phyloP scores from a whole-genome alignment of 331 rosid species.

The Saraca asoca region DNA sequence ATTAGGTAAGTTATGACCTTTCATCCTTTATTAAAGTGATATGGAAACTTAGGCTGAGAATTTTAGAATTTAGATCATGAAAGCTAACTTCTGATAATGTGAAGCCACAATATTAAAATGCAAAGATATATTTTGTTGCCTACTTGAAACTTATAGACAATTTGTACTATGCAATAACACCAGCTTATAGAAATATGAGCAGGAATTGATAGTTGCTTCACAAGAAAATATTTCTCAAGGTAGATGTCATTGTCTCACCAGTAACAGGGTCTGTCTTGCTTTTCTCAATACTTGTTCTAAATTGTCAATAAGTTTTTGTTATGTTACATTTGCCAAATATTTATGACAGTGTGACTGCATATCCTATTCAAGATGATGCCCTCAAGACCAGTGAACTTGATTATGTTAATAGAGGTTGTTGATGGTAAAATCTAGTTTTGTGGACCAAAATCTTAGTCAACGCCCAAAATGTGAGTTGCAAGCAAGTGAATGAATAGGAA shows the following conservation, averaged over 20 bases:
- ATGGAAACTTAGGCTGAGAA: slow-evolving; percentile 8
- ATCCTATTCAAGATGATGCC: slow-evolving; percentile 73
- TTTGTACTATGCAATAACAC: too few species aligned
- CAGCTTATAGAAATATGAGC: slow-evolving; percentile 10
- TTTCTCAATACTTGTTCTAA: slow-evolving; percentile 11
- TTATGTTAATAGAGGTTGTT: slow-evolving; percentile 94
- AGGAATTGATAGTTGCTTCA: slow-evolving; percentile 90
- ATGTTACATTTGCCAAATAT: slow-evolving; percentile 1
- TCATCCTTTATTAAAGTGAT: slow-evolving; percentile 10
- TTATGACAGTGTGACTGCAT: slow-evolving; percentile 82
- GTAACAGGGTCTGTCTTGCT: slow-evolving; percentile 65
- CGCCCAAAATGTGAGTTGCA: too few species aligned
- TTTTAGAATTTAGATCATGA: neutral
- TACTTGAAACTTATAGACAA: too few species aligned
- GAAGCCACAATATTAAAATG: too few species aligned
- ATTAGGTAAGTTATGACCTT: slow-evolving; percentile 53
- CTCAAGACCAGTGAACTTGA: slow-evolving; percentile 89
- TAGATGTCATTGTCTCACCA: slow-evolving; percentile 89
- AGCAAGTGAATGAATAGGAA: too few species aligned
- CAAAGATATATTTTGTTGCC: too few species aligned
- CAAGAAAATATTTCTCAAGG: slow-evolving; percentile 58
- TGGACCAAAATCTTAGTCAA: too few species aligned
- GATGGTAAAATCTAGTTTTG: too few species aligned
- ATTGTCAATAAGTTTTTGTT: neutral
- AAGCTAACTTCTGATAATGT: neutral